Base-by-base conservation (phyloP, 2,329 filamentous ascomycete species). In the Aspergillus cejpii region DNA sequence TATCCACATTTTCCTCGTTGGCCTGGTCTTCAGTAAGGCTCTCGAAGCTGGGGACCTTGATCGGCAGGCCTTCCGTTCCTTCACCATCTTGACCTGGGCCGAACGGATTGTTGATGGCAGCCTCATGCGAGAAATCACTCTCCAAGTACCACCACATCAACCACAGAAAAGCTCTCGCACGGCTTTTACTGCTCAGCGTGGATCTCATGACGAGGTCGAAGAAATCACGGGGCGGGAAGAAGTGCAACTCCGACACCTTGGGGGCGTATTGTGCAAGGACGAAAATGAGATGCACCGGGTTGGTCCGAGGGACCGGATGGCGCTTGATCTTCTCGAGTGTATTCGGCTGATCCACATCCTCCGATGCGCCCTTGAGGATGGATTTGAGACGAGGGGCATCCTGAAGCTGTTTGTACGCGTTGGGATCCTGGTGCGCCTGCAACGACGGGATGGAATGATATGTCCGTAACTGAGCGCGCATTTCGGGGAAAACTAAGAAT, bases 61-160 rank as follows among this genome's bases (percentile, higher is more conserved):
- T 57, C 15, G 72, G 72, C 36, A 74, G 52, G 5, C 66, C 69
- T 8, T 63, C 68, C 3, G 65, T 60, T 7, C 64, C 68, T 41
- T 73, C 67, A 21, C 67, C 69, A 38, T 69, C 66, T 28, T 67
- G 50, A 11, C 72, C 72, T 1, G 68, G 65, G 0, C 92, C 92
- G 58, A 96, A 98, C 0, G 92, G 92, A 59, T 98, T 98, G 56
- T 87, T 84, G 38, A 87, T 77, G 36, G 88, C 91, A 44, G 87
- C 88, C 58, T 95, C 87, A 56, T 85, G 81, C 0, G 87, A 87
- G 56, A 96, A 97, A 63, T 96, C 88, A 21, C 90, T 95, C 65
- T 98, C 92, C 14, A 98, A 77, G 62, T 98, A 97, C 74, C 92
- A 96, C 92, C 92, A 98, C 82, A 98, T 94, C 51, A 98, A 74